These are phyloP conservation scores for Corchorus capsularis DNA, from an alignment of 345 rosid species.

Conservation along the genomic window DNA sequence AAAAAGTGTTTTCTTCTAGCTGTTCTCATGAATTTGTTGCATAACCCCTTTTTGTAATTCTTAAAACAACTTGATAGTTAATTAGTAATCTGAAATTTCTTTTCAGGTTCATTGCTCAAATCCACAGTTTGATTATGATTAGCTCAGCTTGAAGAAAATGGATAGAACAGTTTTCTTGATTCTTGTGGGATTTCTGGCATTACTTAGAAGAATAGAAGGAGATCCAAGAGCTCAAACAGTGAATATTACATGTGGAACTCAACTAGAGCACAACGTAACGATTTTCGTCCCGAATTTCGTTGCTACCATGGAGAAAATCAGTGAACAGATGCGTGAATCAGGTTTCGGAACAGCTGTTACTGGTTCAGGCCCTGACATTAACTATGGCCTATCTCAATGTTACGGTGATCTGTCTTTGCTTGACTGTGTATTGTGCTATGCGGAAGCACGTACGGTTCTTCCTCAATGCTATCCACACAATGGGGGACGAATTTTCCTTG, in stretches of 20 bases:
- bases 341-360: slow-evolving; percentile 67
- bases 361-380: slow-evolving; percentile 71
- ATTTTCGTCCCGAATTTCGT: slow-evolving; percentile 75
- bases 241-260: slow-evolving; percentile 41
- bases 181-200: slow-evolving; percentile 21
- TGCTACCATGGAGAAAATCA: slow-evolving; percentile 77
- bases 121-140: slow-evolving; percentile 13
- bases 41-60: background rate
- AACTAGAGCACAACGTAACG: slow-evolving; percentile 61
- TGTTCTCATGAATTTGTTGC: background rate
- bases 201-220: slow-evolving; percentile 33
- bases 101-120: background rate
- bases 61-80: background rate
- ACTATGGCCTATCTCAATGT: slow-evolving; percentile 87
- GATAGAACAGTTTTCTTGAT: slow-evolving; percentile 15
- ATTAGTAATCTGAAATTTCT: too few species aligned
- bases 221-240: slow-evolving; percentile 64
- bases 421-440: slow-evolving; percentile 89
- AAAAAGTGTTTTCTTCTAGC: too few species aligned
- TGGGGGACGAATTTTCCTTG: slow-evolving; percentile 79
- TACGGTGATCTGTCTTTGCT: slow-evolving; percentile 77
- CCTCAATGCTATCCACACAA: slow-evolving; percentile 87
- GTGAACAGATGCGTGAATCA: slow-evolving; percentile 51
- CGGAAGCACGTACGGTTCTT: slow-evolving; percentile 82
- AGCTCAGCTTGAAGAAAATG: background rate